Evolutionary conservation across 345 rosid genomes (phyloP).

Genomic region (Linum usitatissimum): DNA sequence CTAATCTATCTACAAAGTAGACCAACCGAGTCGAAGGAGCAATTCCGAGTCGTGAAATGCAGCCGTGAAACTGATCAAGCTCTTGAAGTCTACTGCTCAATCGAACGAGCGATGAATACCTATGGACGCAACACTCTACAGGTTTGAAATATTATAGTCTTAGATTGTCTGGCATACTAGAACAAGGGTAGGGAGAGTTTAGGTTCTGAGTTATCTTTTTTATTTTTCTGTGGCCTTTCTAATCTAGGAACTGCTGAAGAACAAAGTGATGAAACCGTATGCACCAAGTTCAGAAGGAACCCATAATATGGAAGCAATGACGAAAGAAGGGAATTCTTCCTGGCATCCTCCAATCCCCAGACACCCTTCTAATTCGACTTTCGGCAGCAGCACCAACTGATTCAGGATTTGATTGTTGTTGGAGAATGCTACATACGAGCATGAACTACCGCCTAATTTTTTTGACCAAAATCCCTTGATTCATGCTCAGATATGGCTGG

Average conservation of each 20-base stretch:
- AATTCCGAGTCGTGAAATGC: conserved; percentile 64
- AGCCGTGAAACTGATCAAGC: conserved; percentile 63
- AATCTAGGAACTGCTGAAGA: conserved; percentile 57
- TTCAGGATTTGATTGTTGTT: neutral
- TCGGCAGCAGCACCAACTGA: conserved; percentile 43
- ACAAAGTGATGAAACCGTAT: conserved; percentile 76
- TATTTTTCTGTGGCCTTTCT: neutral
- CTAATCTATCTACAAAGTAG: conserved; percentile 43
- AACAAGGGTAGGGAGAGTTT: neutral
- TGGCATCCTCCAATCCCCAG: conserved; percentile 51
- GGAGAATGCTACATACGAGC: neutral
- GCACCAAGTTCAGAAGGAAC: conserved; percentile 34
- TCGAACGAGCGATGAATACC: conserved; percentile 54
- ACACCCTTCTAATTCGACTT: conserved; percentile 39
- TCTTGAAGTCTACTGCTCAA: conserved; percentile 50
- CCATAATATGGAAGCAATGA: conserved; percentile 25
- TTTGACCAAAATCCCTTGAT: too few species aligned
- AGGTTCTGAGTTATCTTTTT: neutral
- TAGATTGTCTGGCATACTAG: neutral
- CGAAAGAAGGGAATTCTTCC: conserved; percentile 36
- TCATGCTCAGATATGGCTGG: neutral
- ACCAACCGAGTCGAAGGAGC: conserved; percentile 57
- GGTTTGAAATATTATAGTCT: conserved; percentile 24
- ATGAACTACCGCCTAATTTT: neutral
- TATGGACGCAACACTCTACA: conserved; percentile 43